A percentile compares a stretch with the other conserved stretches of the same genome.
phyloP scores from a whole-genome alignment of 257 asterid species.

The Leonotis leonurus region DNA sequence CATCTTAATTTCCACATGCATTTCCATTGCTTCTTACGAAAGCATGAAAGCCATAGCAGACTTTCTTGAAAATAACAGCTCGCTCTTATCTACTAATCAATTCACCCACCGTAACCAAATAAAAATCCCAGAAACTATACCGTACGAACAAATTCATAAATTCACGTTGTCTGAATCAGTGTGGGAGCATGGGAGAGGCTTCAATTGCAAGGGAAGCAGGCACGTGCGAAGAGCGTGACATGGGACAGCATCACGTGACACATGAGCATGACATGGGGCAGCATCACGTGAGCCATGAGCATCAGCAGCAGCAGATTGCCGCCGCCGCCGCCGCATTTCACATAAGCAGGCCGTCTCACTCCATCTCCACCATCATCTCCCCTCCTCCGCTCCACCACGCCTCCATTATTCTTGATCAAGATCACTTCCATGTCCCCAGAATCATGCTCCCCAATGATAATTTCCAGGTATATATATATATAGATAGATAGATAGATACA shows the following conservation, averaged over 20 bases:
- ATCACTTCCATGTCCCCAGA: constrained; percentile 59
- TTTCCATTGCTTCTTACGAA: constrained; percentile 33
- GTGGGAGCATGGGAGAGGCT: constrained; percentile 48
- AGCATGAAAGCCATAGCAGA: constrained; percentile 40
- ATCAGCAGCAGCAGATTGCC: constrained; percentile 37
- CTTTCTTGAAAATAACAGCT: constrained; percentile 39
- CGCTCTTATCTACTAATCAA: constrained; percentile 7
- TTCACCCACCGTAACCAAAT: constrained; percentile 25
- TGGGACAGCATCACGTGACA: constrained; percentile 36
- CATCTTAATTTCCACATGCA: constrained; percentile 34
- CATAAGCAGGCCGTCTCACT: constrained; percentile 67
- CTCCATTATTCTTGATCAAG: constrained; percentile 64
- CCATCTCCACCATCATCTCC: constrained; percentile 68
- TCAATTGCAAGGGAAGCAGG: constrained; percentile 59
- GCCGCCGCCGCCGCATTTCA: constrained; percentile 45
- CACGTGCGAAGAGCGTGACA: constrained; percentile 59
- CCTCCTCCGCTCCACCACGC: constrained; percentile 71
- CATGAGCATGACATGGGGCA: too few relatives aligned
- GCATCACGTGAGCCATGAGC: constrained; percentile 49
- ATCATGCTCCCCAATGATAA: constrained; percentile 56
- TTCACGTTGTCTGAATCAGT: too few relatives aligned
- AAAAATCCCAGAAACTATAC: neutral
- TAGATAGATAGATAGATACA: too few relatives aligned
- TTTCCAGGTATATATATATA: constrained; percentile 72
- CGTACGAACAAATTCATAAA: too few relatives aligned